Percentiles rank a stretch among this genome's conserved stretches.
These are phyloP conservation scores for Lachancea sp. DNA, from an alignment of 805 yeast species.

Conservation along the genomic window DNA sequence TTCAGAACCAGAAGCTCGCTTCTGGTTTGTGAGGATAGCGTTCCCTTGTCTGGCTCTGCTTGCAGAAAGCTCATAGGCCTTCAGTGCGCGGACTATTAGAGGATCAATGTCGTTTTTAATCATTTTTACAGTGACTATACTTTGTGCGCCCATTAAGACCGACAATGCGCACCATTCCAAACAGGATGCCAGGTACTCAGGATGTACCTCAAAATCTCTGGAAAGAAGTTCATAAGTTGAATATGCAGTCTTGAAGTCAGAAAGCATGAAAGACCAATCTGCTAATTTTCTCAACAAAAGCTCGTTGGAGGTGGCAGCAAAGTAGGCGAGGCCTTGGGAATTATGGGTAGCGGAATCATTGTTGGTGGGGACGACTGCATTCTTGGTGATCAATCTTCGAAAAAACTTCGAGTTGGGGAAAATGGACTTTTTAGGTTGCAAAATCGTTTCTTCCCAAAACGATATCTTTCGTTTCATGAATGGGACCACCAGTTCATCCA, in stretches of 20 bases:
- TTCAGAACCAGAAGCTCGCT: background rate
- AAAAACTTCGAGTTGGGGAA: slow-evolving; percentile 62
- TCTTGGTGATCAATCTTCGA: slow-evolving; percentile 32
- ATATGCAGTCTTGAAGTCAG: slow-evolving; percentile 81
- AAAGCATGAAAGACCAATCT: slow-evolving; percentile 87
- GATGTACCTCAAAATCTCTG: slow-evolving; percentile 62
- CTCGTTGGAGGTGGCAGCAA: slow-evolving; percentile 58
- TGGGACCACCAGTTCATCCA: slow-evolving; percentile 43
- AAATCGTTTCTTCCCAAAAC: slow-evolving; percentile 77
- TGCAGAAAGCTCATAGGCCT: slow-evolving; percentile 36
- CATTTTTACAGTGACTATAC: slow-evolving; percentile 37
- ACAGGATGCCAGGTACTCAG: slow-evolving; percentile 51
- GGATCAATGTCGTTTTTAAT: slow-evolving; percentile 43
- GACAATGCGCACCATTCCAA: slow-evolving; percentile 84
- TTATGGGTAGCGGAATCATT: slow-evolving; percentile 34
- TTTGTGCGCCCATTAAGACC: slow-evolving; percentile 50
- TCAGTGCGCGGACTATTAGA: slow-evolving; percentile 24
- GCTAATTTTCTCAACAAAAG: slow-evolving; percentile 75
- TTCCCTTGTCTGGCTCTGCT: slow-evolving; percentile 34
- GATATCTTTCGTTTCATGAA: slow-evolving; percentile 80
- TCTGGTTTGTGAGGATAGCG: background rate
- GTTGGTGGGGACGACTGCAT: slow-evolving; percentile 19
- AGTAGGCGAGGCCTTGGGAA: slow-evolving; percentile 49
- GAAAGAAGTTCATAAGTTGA: slow-evolving; percentile 75
- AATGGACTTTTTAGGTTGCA: slow-evolving; percentile 69